Evolutionary conservation across 164 flowering plant species (phyloP).

Genomic region (Aristolochia californica): DNA sequence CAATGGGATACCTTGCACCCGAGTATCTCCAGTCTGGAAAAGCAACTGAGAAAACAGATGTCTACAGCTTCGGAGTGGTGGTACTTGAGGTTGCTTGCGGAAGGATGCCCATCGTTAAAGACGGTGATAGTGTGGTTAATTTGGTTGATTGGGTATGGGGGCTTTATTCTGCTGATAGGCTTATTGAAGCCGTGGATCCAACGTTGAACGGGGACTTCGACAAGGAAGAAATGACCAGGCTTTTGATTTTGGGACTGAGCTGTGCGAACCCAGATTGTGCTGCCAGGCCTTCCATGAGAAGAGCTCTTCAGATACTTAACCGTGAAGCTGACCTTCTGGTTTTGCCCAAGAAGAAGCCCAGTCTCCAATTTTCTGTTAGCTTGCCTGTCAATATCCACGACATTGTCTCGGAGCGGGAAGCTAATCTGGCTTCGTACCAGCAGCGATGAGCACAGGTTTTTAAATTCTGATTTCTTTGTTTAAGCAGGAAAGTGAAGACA

Average conservation of each 20-base stretch:
- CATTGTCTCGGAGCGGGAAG: constrained; percentile 56
- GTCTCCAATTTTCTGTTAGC: constrained; percentile 46
- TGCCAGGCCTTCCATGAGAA: constrained; percentile 78
- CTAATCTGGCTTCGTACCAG: constrained; percentile 3
- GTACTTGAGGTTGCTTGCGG: constrained; percentile 91
- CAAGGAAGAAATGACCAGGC: constrained; percentile 54
- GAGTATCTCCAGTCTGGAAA: constrained; percentile 90
- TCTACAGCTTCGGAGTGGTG: constrained; percentile 81
- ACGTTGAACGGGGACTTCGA: constrained; percentile 57
- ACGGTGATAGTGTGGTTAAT: constrained; percentile 39
- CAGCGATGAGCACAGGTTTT: constrained; percentile 10
- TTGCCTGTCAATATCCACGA: constrained; percentile 52
- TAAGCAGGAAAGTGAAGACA: too few relatives aligned
- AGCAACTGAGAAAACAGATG: constrained; percentile 90
- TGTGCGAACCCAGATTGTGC: constrained; percentile 68
- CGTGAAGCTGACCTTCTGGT: constrained; percentile 37
- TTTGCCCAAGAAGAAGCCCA: constrained; percentile 63
- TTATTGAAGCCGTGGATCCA: constrained; percentile 60
- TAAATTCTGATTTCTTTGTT: not conserved
- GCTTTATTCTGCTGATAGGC: constrained; percentile 43
- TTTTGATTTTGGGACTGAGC: constrained; percentile 71
- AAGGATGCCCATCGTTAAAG: constrained; percentile 74
- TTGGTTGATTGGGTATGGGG: constrained; percentile 92
- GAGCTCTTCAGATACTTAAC: constrained; percentile 73
- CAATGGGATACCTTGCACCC: constrained; percentile 94